phyloP scores from a whole-genome alignment of 768 basidiomycete species.

The Cyclocybe aegerita region DNA sequence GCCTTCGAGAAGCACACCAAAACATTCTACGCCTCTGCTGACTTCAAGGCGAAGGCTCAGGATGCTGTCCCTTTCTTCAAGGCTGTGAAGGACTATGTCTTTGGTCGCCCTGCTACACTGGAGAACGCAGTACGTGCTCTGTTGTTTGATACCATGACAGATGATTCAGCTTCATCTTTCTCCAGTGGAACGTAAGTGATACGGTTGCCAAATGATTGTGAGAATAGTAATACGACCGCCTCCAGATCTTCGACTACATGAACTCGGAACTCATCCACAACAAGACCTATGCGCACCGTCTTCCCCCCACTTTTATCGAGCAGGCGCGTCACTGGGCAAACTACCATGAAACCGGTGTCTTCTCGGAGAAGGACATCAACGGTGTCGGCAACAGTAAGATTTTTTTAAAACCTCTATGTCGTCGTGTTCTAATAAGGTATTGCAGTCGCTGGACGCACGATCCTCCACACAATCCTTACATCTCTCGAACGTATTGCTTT shows the following conservation, averaged over 20 bases:
- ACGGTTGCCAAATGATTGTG: not conserved
- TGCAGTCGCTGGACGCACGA: conserved; percentile 79
- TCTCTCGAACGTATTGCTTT: conserved; percentile 79
- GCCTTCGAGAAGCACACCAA: conserved; percentile 65
- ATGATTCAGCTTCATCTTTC: conserved; percentile 14
- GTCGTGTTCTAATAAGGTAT: not conserved
- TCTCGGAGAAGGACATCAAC: conserved; percentile 57
- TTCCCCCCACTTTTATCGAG: conserved; percentile 76
- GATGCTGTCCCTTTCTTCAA: conserved; percentile 66
- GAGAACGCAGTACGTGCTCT: conserved; percentile 61
- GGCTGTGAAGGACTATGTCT: conserved; percentile 66
- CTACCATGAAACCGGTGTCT: conserved; percentile 78
- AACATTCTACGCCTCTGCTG: conserved; percentile 57
- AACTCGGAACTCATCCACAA: conserved; percentile 79
- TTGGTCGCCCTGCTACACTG: conserved; percentile 63
- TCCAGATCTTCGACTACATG: conserved; percentile 75
- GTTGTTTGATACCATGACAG: not conserved
- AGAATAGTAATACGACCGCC: conserved; percentile 8
- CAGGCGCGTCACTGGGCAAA: conserved; percentile 76
- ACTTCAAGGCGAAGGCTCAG: conserved; percentile 62
- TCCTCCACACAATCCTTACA: conserved; percentile 67
- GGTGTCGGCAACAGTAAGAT: conserved; percentile 79
- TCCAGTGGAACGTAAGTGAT: conserved; percentile 71
- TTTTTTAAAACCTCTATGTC: not conserved
- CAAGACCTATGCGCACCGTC: conserved; percentile 74